Conservation (phyloP, 2,329 filamentous ascomycete genomes). For the Colletotrichum plurivorum region DNA sequence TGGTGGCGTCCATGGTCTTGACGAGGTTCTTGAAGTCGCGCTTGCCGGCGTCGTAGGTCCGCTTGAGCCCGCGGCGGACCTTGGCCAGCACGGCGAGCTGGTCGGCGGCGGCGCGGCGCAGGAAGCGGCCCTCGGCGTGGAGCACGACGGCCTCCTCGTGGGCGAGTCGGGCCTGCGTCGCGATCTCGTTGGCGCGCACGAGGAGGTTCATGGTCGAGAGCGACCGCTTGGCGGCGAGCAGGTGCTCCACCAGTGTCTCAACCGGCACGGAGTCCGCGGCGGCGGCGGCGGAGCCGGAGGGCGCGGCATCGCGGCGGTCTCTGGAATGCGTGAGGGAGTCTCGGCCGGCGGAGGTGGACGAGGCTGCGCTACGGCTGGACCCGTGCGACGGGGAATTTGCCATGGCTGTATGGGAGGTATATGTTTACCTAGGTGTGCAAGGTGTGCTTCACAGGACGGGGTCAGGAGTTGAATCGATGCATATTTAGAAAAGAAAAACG, state of each 20-base stretch:
- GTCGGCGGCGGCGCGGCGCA: conserved; percentile 72
- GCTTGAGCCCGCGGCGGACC: conserved; percentile 65
- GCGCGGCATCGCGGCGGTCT: conserved; percentile 46
- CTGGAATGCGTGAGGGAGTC: conserved; percentile 37
- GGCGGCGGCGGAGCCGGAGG: conserved; percentile 40
- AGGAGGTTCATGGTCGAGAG: conserved; percentile 87
- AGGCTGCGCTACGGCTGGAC: conserved; percentile 38
- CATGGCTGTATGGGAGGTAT: conserved; percentile 31
- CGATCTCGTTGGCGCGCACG: conserved; percentile 88
- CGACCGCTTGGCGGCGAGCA: conserved; percentile 89
- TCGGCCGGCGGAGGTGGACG: conserved; percentile 40
- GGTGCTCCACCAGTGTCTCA: conserved; percentile 85
- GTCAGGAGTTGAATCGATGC: conserved; percentile 37
- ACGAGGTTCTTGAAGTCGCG: conserved; percentile 74
- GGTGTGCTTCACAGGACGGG: conserved; percentile 24
- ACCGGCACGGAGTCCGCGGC: conserved; percentile 65
- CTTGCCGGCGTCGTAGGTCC: conserved; percentile 70
- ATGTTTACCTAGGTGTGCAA: background rate
- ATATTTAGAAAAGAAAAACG: conserved; percentile 25
- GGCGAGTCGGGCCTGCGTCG: conserved; percentile 79
- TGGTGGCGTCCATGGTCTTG: conserved; percentile 75
- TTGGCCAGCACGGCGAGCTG: conserved; percentile 67
- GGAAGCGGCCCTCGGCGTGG: conserved; percentile 77
- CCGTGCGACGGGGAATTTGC: conserved; percentile 34
- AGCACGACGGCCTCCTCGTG: conserved; percentile 86